Evolutionary conservation across 1,284 basidiomycete species (phyloP), one percentile per base, ranked within the genome.

Genomic region (Pseudozyma pruni): DNA sequence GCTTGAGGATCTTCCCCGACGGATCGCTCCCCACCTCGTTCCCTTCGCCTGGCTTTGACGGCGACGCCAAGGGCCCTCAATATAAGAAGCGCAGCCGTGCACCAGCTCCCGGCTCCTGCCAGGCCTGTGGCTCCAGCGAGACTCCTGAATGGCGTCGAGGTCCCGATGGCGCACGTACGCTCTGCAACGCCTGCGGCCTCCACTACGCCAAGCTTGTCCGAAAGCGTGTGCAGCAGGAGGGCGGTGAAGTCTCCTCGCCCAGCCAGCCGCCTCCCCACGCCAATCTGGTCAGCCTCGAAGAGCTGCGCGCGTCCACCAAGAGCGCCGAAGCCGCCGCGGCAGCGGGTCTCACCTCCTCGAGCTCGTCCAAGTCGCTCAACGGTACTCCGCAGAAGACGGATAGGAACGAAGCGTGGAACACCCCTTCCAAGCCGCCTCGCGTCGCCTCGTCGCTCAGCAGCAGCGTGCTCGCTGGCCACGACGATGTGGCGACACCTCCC

Each of bases 141-240:
- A 81, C 80, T 23, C 80, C 80, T 0, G 80, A 81, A 51, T 81
- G 80, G 80, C 60, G 80, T 10, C 61, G 79, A 8, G 80, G 80
- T 20, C 80, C 80, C 13, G 77, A 78, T 42, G 80, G 80, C 19
- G 75, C 78, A 1, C 63, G 80, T 4, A 81, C 80, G 23, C 71
- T 81, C 20, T 81, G 80, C 73, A 81, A 81, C 55, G 80, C 80
- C 5, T 81, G 80, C 50, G 77, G 77, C 10, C 46, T 76, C 51
- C 73, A 72, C 49, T 75, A 61, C 29, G 69, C 77, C 42, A 79
- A 79, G 60, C 64, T 79, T 8, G 72, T 76, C 3, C 64, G 74
- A 22, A 74, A 70, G 27, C 61, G 74, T 4, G 62, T 72, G 53
- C 56, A 73, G 53, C 56, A 61, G 39, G 73, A 74, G 20, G 70